Percentiles rank a stretch among this genome's conserved stretches.
These are phyloP conservation scores for Pseudonitzschia multistriata DNA, from an alignment of 108 stramenopile genomes.

Conservation along the genomic window DNA sequence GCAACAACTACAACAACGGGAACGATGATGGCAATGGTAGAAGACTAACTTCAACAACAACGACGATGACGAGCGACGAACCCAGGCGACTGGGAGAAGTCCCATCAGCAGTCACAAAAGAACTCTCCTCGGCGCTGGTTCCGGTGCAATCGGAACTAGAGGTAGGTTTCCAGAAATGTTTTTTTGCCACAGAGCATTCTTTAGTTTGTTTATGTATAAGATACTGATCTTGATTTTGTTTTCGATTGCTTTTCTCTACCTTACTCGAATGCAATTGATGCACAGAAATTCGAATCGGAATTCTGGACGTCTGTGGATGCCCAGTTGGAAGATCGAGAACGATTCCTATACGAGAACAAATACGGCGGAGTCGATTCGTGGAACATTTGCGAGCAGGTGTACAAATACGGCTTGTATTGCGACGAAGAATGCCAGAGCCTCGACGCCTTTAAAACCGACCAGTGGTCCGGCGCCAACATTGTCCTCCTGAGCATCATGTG, in stretches of 20 bases:
- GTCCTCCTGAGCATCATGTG: constrained; percentile 80
- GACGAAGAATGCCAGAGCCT: constrained; percentile 76
- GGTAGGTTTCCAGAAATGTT: constrained; percentile 18
- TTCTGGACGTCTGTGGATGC: constrained; percentile 46
- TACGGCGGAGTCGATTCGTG: constrained; percentile 59
- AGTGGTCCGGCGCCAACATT: constrained; percentile 82
- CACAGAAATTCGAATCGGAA: constrained; percentile 34
- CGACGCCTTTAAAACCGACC: constrained; percentile 74
- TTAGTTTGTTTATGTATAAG: too few relatives aligned
- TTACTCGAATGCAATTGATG: background rate
- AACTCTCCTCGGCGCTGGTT: background rate
- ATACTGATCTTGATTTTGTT: too few relatives aligned
- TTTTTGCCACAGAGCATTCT: background rate
- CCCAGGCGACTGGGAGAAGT: too few relatives aligned
- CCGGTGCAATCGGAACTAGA: constrained; percentile 8
- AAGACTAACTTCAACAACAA: background rate
- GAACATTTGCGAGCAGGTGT: constrained; percentile 82
- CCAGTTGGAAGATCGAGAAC: constrained; percentile 19
- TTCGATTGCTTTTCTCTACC: background rate
- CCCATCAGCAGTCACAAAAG: too few relatives aligned
- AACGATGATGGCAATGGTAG: background rate
- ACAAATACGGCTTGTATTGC: constrained; percentile 83
- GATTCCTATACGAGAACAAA: constrained; percentile 41
- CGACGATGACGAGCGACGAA: background rate
- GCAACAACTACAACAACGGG: constrained; percentile 30